Evolutionary conservation across 2,329 filamentous ascomycete genomes (phyloP), one percentile per base, ranked within the genome.

Genomic region (Fusarium protoensiforme): DNA sequence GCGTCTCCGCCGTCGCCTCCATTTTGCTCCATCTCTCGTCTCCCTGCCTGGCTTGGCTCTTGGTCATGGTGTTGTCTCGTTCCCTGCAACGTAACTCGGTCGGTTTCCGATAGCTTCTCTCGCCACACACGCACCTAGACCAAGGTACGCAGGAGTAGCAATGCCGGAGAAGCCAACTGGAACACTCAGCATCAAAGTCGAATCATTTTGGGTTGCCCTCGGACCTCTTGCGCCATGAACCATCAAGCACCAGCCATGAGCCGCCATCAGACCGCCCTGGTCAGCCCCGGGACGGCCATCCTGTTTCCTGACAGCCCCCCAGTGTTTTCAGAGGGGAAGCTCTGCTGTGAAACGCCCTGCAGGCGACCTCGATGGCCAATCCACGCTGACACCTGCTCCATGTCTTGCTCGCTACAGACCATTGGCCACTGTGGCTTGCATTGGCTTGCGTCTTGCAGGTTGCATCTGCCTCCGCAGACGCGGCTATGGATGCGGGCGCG

Each of bases 71-170:
- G 60, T 33, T 31, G 46, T 62, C 61, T 29, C 46, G 51, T 58
- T 61, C 36, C 35, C 35, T 68, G 61, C 46, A 71, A 68, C 67
- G 57, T 72, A 74, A 72, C 71, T 74, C 68, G 71, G 71, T 39
- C 71, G 71, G 27, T 74, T 74, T 74, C 71, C 71, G 71, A 74
- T 61, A 69, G 43, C 57, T 33, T 54, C 57, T 59, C 41, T 72
- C 41, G 71, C 71, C 68, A 74, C 61, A 41, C 38, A 39, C 71
- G 69, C 35, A 61, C 48, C 48, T 41, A 29, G 43, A 61, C 48
- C 48, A 33, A 48, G 24, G 43, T 29, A 71, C 65, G 14, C 41
- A 61, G 39, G 24, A 43, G 27, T 36, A 62, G 22, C 33, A 31
- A 53, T 27, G 35, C 51, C 36, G 58, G 31, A 56, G 35, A 31